Evolutionary conservation across 805 yeast genomes (phyloP), one percentile per base, ranked within the genome.

Genomic region (Candida germanica): DNA sequence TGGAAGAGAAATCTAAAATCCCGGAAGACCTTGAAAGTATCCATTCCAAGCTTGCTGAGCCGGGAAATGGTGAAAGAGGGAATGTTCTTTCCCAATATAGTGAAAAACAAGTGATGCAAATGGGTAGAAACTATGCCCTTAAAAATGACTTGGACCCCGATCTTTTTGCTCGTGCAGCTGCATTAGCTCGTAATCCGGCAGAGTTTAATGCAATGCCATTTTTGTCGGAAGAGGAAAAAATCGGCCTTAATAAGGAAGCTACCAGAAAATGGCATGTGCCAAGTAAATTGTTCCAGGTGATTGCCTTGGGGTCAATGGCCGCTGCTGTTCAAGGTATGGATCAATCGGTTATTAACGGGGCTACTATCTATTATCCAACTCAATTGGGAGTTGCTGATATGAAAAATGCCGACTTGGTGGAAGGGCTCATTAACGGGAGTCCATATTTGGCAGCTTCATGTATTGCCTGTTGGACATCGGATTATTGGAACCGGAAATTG

Each of bases 321-420:
- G 82, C 84, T 3, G 79, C 83, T 5, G 83, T 80, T 25, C 87
- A 81, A 51, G 87, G 87, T 36, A 79, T 79, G 84, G 87, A 81
- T 53, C 83, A 81, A 53, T 72, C 84, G 6, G 86, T 79, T 6
- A 64, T 78, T 40, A 79, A 80, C 44, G 87, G 87, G 22, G 87
- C 87, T 14, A 77, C 74, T 31, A 53, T 79, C n/a, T 75, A 71
- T 44, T 82, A 78, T 54, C 83, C 85, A 1, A 36, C 44, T 1
- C 71, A 64, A 15, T 69, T 82, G 53, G 81, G 80, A 3, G 67
- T 83, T 26, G 12, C 28, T 8, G 39, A 33, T 13, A 47, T 59
- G 56, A 62, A 68, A 25, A 62, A 71, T 29, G 66, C 77, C 27
- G 71, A 73, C 33, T 75, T 82, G 73, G 58, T 77, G n/a, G 69